Conservation (phyloP, 2,329 filamentous ascomycete genomes). For the Fusarium tanahbumbuense region DNA sequence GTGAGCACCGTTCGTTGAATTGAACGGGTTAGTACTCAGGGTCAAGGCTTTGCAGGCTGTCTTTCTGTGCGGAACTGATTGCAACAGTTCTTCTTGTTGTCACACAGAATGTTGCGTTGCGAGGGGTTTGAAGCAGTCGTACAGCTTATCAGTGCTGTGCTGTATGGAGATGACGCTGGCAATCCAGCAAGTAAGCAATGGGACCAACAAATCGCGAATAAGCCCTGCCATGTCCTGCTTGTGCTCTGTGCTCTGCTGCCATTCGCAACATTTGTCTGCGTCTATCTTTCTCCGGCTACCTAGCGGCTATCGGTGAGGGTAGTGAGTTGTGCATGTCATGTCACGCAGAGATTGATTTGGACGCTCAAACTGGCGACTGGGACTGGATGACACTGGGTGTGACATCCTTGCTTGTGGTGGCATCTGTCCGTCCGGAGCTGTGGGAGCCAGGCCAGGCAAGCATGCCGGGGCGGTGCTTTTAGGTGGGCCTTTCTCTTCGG, state of each 20-base stretch:
- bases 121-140: conserved; percentile 28
- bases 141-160: conserved; percentile 28
- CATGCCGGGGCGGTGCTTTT: conserved; percentile 44
- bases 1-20: conserved; percentile 12
- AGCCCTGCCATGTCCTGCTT: conserved; percentile 2
- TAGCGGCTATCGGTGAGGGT: conserved; percentile 33
- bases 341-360: conserved; percentile 41
- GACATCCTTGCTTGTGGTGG: conserved; percentile 38
- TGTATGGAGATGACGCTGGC: conserved; percentile 43
- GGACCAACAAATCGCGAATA: conserved; percentile 11
- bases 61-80: conserved; percentile 6
- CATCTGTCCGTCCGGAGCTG: conserved; percentile 43
- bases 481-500: conserved; percentile 35
- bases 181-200: conserved; percentile 20
- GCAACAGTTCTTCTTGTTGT: conserved; percentile 13
- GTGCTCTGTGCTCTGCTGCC: conserved; percentile 1
- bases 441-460: conserved; percentile 38
- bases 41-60: conserved; percentile 18
- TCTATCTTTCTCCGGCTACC: conserved; percentile 20
- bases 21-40: conserved; percentile 6
- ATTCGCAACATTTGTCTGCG: conserved; percentile 7
- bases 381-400: conserved; percentile 36
- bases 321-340: conserved; percentile 44
- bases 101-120: conserved; percentile 21
- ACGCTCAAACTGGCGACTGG: conserved; percentile 17